Conservation (phyloP, 352 stramenopile species). For the Globisporangium cylindrosporum region DNA sequence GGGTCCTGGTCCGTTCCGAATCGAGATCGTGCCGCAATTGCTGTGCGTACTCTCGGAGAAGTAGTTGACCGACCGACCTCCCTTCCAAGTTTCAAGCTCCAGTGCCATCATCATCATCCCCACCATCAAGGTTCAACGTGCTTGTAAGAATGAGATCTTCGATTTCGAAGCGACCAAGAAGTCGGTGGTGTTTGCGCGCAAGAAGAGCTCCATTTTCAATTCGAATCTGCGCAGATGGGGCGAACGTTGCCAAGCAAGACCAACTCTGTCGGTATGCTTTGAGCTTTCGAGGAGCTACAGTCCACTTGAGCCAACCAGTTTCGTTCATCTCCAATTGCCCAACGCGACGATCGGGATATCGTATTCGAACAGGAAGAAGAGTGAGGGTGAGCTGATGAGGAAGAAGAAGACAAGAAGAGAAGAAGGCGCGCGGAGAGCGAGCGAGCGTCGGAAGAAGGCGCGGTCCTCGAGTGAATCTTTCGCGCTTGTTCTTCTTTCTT, state of each 20-base stretch:
- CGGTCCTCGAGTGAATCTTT: background rate
- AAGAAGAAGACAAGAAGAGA: background rate
- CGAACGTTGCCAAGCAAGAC: background rate
- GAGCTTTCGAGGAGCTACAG: background rate
- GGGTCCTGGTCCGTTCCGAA: constrained; percentile 57
- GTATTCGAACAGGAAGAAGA: background rate
- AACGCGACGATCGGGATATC: background rate
- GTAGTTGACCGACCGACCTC: constrained; percentile 23
- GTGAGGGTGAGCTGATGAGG: background rate
- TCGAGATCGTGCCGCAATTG: constrained; percentile 70
- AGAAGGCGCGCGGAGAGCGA: background rate
- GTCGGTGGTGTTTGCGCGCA: background rate
- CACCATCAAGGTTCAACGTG: background rate
- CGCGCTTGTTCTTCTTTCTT: background rate
- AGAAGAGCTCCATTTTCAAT: constrained; percentile 2
- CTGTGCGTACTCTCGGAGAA: constrained; percentile 77
- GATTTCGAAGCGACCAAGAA: background rate
- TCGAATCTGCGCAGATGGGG: background rate
- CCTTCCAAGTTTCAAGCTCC: background rate
- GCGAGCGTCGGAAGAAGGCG: constrained; percentile 11
- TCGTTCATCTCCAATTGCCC: background rate
- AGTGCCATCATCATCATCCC: too few relatives aligned
- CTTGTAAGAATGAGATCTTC: background rate
- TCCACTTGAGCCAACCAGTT: background rate
- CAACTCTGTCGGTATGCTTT: background rate